A percentile compares a stretch with the other conserved stretches of the same genome.
phyloP scores from a whole-genome alignment of 2,329 filamentous ascomycete genomes.

The Claviceps sp. region DNA sequence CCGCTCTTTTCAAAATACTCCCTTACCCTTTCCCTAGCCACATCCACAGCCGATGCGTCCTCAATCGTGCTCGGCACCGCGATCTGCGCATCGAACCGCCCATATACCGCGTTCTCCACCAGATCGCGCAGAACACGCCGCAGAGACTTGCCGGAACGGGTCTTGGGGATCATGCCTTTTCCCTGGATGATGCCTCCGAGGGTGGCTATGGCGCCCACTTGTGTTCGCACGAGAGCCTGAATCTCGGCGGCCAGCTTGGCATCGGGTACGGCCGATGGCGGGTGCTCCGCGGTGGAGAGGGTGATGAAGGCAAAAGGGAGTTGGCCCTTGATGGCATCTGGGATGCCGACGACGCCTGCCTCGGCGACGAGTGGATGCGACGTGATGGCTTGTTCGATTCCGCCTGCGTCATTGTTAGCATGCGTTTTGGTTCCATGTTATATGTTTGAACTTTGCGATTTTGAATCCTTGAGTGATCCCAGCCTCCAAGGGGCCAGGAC shows the following conservation, averaged over 20 bases:
- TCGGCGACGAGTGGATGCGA: constrained; percentile 69
- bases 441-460: too few relatives aligned
- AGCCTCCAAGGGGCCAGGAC: too few relatives aligned
- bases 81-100: constrained; percentile 58
- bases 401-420: constrained; percentile 34
- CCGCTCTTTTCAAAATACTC: constrained; percentile 57
- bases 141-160: constrained; percentile 81
- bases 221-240: constrained; percentile 57
- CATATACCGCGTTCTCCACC: constrained; percentile 67
- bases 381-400: constrained; percentile 83
- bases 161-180: constrained; percentile 80
- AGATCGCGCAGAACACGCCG: constrained; percentile 70
- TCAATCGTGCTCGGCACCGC: constrained; percentile 75
- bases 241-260: constrained; percentile 42
- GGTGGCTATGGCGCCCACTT: constrained; percentile 78
- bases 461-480: too few relatives aligned
- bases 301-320: constrained; percentile 82
- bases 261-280: constrained; percentile 35
- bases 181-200: constrained; percentile 79
- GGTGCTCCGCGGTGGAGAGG: constrained; percentile 32
- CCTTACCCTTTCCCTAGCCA: constrained; percentile 55
- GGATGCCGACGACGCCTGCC: constrained; percentile 74
- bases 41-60: constrained; percentile 59
- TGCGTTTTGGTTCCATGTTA: neutral
- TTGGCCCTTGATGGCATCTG: constrained; percentile 77